A percentile compares a stretch with the other conserved stretches of the same genome.
Conservation (phyloP, 176 grass and related monocot genomes). For the Avena atlantica region DNA sequence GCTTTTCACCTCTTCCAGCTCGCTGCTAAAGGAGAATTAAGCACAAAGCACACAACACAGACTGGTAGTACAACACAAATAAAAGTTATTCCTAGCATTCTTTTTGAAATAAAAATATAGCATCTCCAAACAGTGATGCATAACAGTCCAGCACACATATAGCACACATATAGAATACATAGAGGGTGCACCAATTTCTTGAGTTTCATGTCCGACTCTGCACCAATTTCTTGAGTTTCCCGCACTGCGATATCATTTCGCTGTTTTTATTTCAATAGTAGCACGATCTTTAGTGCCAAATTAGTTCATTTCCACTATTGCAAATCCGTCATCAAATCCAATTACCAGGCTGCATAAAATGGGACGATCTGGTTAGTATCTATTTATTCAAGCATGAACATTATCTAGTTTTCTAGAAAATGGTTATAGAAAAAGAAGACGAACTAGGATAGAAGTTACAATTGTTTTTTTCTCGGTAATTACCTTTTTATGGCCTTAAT, state of each 20-base stretch:
- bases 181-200: neutral
- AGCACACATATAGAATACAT: too few relatives aligned
- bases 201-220: neutral
- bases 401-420: too few relatives aligned
- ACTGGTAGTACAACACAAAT: too few relatives aligned
- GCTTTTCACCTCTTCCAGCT: too few relatives aligned
- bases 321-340: neutral
- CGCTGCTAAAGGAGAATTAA: too few relatives aligned
- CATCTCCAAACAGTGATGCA: too few relatives aligned
- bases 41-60: too few relatives aligned
- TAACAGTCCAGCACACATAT: too few relatives aligned
- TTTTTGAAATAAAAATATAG: too few relatives aligned
- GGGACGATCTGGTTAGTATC: neutral
- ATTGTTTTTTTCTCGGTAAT: neutral
- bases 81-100: too few relatives aligned
- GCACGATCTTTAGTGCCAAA: neutral
- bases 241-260: neutral
- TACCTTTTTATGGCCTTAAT: constrained; percentile 3
- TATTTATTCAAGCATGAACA: neutral
- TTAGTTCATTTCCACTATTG: neutral
- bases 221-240: neutral
- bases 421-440: neutral
- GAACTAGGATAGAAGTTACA: neutral
- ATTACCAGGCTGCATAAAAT: neutral
- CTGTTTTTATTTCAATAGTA: neutral